Base-by-base conservation (phyloP, 2,329 filamentous ascomycete genomes). In the Aspergillus felis region DNA sequence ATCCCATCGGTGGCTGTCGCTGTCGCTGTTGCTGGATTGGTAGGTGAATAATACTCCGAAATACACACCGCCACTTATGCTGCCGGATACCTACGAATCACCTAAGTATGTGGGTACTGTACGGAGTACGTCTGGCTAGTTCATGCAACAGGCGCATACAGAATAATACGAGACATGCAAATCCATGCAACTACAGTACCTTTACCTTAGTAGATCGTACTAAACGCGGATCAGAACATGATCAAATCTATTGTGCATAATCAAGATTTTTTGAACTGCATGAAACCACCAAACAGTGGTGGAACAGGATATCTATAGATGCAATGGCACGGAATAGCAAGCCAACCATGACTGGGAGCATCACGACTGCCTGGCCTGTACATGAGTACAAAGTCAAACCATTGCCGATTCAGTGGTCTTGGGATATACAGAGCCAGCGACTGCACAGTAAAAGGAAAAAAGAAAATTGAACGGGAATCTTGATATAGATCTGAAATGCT, bases 161-260 rank as follows among this genome's bases (percentile, higher is more conserved):
- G 14, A 6, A 38, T 14, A 7, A 17, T 38, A 38, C 32, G 32
- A 6, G 14, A 17, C 14, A 38, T 38, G 29, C 29, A 32, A 32
- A 32, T 28, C 27, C 7, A 28, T 32, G 32, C 32, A 38, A 7
- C 32, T 35, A 35, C 12, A 17, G 32, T 17, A 17, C 32, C 32
- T 14, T 35, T 35, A 35, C 12, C 32, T 14, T 35, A 17, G 32
- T 35, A 2, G 12, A 35, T 35, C 12, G 12, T 35, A 29, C 32
- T 35, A 17, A 17, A 35, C 32, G 4, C 32, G 14, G 4, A 35
- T 35, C 12, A 35, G 14, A 35, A 17, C 32, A 35, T 12, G 44
- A 25, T 47, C 44, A 47, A 24, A 14, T 14, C 42, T 54, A 51
- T 54, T 50, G 53, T 35, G 48, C 48, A 50, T 50, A 50, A 47